Percentiles rank a stretch among this genome's conserved stretches.
Conservation (phyloP, 495 filamentous ascomycete species). For the Collariella sp. region DNA sequence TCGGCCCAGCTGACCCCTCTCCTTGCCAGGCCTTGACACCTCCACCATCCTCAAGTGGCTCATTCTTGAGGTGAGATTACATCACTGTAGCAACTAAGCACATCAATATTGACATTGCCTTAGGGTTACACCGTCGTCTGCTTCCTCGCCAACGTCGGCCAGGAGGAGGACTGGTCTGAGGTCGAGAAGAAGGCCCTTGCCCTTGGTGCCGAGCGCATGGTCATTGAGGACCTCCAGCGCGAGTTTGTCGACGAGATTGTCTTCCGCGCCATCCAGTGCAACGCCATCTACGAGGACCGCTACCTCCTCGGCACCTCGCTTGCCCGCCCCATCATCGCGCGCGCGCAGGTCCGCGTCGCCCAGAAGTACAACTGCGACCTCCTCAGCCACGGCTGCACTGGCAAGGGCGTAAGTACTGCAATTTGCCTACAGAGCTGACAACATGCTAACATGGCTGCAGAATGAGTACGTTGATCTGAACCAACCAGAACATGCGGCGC, state of each 20-base stretch:
- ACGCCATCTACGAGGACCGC: slow-evolving; percentile 77
- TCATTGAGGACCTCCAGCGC: slow-evolving; percentile 57
- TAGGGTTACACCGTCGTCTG: slow-evolving; percentile 31
- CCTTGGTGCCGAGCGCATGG: slow-evolving; percentile 57
- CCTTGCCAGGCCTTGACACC: slow-evolving; percentile 52
- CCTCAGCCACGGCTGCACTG: slow-evolving; percentile 75
- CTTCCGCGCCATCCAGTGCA: slow-evolving; percentile 81
- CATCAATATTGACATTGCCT: slow-evolving; percentile 35
- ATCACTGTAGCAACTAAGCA: not conserved
- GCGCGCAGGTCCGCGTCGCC: slow-evolving; percentile 62
- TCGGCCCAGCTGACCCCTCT: slow-evolving; percentile 7
- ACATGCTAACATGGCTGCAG: not conserved
- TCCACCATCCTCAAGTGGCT: slow-evolving; percentile 51
- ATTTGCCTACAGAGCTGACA: not conserved
- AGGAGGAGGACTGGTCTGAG: slow-evolving; percentile 34
- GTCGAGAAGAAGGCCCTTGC: slow-evolving; percentile 60
- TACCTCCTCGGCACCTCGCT: slow-evolving; percentile 74
- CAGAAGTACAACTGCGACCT: slow-evolving; percentile 56
- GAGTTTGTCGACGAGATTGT: slow-evolving; percentile 83
- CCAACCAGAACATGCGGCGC: too few species aligned
- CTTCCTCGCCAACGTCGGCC: slow-evolving; percentile 52
- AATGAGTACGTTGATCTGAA: slow-evolving; percentile 45
- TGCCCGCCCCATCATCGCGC: slow-evolving; percentile 82
- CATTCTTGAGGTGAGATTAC: slow-evolving; percentile 44
- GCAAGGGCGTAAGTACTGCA: slow-evolving; percentile 48